These are phyloP conservation scores for Bryopsis sp. DNA, from an alignment of 139 green algal genomes.

Conservation along the genomic window DNA sequence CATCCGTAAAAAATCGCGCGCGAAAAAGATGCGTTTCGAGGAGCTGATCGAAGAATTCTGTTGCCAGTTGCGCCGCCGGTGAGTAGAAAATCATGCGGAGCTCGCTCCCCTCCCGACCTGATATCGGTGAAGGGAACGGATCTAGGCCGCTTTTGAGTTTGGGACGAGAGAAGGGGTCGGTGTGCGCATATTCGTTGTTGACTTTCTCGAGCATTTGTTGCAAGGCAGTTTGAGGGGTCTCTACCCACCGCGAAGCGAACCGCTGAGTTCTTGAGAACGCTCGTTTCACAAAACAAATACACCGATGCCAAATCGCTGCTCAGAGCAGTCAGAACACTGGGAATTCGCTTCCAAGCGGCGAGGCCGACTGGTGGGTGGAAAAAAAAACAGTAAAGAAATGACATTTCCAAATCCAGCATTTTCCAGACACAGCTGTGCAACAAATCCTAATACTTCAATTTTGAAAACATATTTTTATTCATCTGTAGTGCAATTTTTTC, in stretches of 20 bases:
- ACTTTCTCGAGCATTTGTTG: no score
- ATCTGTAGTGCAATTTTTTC: no score
- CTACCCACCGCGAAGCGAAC: slow-evolving; percentile 15
- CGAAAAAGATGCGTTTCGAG: background rate
- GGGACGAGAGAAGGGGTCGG: no score
- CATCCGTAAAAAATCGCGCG: background rate
- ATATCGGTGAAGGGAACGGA: no score
- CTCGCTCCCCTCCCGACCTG: background rate
- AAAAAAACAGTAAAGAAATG: no score
- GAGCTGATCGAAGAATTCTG: background rate
- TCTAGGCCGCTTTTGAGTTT: no score
- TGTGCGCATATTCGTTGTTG: no score
- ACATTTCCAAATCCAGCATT: no score
- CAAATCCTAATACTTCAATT: background rate
- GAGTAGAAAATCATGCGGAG: background rate
- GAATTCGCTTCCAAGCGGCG: slow-evolving; percentile 21
- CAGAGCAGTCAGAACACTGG: slow-evolving; percentile 17
- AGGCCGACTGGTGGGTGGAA: slow-evolving; percentile 26
- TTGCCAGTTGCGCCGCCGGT: background rate
- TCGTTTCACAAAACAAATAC: slow-evolving; percentile 18
- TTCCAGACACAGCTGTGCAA: no score
- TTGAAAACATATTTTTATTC: background rate
- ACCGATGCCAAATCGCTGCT: slow-evolving; percentile 17
- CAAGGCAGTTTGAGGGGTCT: slow-evolving; percentile 12
- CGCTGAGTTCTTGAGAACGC: slow-evolving; percentile 14